Evolutionary conservation across 2,329 filamentous ascomycete species (phyloP), one percentile per base, ranked within the genome.

Genomic region (Calonectria naviculata): DNA sequence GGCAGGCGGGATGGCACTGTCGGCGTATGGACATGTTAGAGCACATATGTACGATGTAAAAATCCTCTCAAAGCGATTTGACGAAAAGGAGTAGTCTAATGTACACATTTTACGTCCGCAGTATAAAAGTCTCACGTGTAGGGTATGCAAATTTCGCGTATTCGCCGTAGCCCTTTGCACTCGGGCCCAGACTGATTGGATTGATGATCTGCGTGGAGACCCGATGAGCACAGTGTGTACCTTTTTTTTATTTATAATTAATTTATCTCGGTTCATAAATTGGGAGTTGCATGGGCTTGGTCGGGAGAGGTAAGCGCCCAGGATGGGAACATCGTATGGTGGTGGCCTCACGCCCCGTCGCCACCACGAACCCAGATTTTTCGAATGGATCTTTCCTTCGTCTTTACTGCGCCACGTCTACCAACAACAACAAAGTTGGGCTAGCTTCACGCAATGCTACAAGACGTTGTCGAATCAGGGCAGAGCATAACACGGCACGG

Each of bases 1-100:
- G 97, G 97, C 42, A 90, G 97, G 74, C 92, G 90, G 78, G 94
- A 98, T 80, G 97, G 97, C 67, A 90, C 93, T 65, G 92, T 99
- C 34, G 97, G 95, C 44, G 93, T 97, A 62, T 99, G 97, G 97
- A 93, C 92, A 68, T 96, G 94, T 78, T 89, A 83, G 73, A 73
- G 61, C 68, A 72, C 65, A 74, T 73, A 70, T 72, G 72, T 73
- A 78, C 72, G 58, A 74, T 79, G 73, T 78, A 77, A 78, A 72
- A 68, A 76, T 73, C 71, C 74, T 66, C 72, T 72, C 72, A 70
- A 73, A 74, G 66, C 71, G 63, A 71, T 73, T 69, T 72, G 64
- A 72, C 31, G 52, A 29, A 38, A 38, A 36, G 52, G 52, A 58
- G 21, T 24, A 38, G 52, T 58, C 52, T 38, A 28, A 28, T 58